Percentiles rank a stretch among this genome's conserved stretches.
Evolutionary conservation across 345 rosid genomes (phyloP).

Genomic region (Lepidium didymum): DNA sequence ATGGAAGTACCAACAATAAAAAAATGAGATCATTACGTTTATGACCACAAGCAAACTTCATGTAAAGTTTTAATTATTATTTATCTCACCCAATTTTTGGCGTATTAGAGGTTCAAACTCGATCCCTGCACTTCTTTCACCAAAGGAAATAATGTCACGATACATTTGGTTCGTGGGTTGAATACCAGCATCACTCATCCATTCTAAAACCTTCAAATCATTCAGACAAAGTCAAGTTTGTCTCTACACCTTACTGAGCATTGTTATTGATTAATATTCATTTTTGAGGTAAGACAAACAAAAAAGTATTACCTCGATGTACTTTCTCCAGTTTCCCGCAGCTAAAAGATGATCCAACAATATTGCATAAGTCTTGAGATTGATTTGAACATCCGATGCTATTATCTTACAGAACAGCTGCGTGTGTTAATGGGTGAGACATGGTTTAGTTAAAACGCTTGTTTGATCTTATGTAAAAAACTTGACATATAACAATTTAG

Average conservation of each 20-base stretch:
- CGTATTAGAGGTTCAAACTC: slow-evolving; percentile 49
- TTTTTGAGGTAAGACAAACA: background rate
- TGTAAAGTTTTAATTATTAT: background rate
- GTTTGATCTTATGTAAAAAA: background rate
- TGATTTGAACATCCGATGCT: slow-evolving; percentile 50
- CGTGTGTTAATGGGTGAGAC: background rate
- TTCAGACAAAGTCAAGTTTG: background rate
- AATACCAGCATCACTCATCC: slow-evolving; percentile 76
- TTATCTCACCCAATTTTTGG: slow-evolving; percentile 54
- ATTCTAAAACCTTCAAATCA: slow-evolving; percentile 62
- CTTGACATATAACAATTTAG: background rate
- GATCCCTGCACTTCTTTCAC: slow-evolving; percentile 54
- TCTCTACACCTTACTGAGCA: background rate
- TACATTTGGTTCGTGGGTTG: slow-evolving; percentile 69
- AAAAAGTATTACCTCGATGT: slow-evolving; percentile 57
- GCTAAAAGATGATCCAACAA: slow-evolving; percentile 71
- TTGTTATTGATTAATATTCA: background rate
- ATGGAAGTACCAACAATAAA: background rate
- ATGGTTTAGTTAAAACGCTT: slow-evolving; percentile 5
- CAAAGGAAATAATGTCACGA: slow-evolving; percentile 51
- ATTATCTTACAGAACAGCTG: slow-evolving; percentile 76
- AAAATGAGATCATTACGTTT: background rate
- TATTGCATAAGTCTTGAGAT: slow-evolving; percentile 50
- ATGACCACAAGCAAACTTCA: background rate
- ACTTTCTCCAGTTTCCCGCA: slow-evolving; percentile 88